Evolutionary conservation across 495 filamentous ascomycete genomes (phyloP).

Genomic region (Tuber aestivum): DNA sequence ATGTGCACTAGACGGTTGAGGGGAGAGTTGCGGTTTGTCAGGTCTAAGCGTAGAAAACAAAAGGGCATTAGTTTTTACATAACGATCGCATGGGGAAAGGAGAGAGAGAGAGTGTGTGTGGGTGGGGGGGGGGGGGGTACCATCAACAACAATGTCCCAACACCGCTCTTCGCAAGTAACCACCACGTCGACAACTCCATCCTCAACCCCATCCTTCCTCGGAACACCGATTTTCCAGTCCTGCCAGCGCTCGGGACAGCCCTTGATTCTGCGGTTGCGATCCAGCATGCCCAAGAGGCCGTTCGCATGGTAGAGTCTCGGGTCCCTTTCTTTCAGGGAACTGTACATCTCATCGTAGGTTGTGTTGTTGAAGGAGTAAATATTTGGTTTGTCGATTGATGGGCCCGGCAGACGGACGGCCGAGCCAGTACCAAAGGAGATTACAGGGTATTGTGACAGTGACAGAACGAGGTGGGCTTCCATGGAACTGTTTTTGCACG

Average conservation of each 20-base stretch:
- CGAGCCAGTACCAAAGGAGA: slow-evolving; percentile 95
- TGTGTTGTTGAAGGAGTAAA: slow-evolving; percentile 92
- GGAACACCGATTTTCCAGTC: slow-evolving; percentile 90
- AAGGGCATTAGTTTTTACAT: background rate
- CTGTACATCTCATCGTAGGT: slow-evolving; percentile 89
- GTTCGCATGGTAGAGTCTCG: slow-evolving; percentile 80
- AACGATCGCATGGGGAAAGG: background rate
- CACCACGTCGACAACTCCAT: slow-evolving; percentile 86
- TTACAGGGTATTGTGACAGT: slow-evolving; percentile 79
- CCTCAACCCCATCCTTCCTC: slow-evolving; percentile 74
- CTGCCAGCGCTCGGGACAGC: slow-evolving; percentile 94
- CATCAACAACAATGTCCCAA: slow-evolving; percentile 95
- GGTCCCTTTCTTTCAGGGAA: slow-evolving; percentile 78
- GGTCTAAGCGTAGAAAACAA: slow-evolving; percentile 47
- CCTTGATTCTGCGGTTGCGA: slow-evolving; percentile 85
- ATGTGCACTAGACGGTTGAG: slow-evolving; percentile 92
- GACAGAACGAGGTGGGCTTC: slow-evolving; percentile 91
- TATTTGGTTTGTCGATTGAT: slow-evolving; percentile 84
- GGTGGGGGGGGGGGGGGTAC: slow-evolving; percentile 11
- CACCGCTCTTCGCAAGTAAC: slow-evolving; percentile 98
- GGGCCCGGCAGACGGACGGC: slow-evolving; percentile 92
- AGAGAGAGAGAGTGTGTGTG: too few relatives aligned
- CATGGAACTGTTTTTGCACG: slow-evolving; percentile 63
- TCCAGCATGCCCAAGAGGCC: slow-evolving; percentile 93
- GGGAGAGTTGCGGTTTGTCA: slow-evolving; percentile 71